Percentiles rank a stretch among this genome's conserved stretches.
These are phyloP conservation scores for Glebionis coronaria DNA, from an alignment of 129 eudicot genomes.

Conservation along the genomic window DNA sequence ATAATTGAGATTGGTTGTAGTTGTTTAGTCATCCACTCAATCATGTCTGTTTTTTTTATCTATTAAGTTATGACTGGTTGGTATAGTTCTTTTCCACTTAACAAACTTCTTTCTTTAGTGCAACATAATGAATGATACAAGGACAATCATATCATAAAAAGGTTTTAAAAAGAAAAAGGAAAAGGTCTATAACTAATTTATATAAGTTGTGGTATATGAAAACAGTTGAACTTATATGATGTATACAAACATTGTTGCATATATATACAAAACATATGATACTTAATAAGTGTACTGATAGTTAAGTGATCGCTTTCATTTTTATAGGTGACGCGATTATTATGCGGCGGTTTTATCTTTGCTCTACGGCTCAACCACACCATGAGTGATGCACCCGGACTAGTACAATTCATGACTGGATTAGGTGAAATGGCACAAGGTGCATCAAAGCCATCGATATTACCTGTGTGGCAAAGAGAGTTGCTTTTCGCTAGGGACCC, in stretches of 20 bases:
- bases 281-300: background rate
- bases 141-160: background rate
- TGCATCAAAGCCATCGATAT: slow-evolving; percentile 36
- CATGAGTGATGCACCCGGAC: slow-evolving; percentile 66
- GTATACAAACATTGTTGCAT: too few relatives aligned
- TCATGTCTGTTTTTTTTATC: too few relatives aligned
- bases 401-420: slow-evolving; percentile 58
- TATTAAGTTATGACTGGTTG: background rate
- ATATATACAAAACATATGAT: too few relatives aligned
- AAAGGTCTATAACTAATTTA: too few relatives aligned
- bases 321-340: slow-evolving; percentile 46
- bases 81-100: background rate
- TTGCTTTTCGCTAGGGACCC: slow-evolving; percentile 52
- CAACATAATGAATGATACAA: background rate
- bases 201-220: too few relatives aligned
- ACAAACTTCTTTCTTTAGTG: too few relatives aligned
- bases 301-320: background rate
- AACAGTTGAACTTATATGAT: too few relatives aligned
- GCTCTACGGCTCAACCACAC: slow-evolving; percentile 72
- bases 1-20: too few relatives aligned
- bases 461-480: slow-evolving; percentile 70
- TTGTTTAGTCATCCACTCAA: too few relatives aligned
- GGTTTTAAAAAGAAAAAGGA: too few relatives aligned
- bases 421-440: slow-evolving; percentile 70
- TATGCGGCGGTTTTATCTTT: slow-evolving; percentile 74